These are phyloP conservation scores for Yamadazyma mexicana DNA, from an alignment of 1,139 yeast species.

Conservation along the genomic window DNA sequence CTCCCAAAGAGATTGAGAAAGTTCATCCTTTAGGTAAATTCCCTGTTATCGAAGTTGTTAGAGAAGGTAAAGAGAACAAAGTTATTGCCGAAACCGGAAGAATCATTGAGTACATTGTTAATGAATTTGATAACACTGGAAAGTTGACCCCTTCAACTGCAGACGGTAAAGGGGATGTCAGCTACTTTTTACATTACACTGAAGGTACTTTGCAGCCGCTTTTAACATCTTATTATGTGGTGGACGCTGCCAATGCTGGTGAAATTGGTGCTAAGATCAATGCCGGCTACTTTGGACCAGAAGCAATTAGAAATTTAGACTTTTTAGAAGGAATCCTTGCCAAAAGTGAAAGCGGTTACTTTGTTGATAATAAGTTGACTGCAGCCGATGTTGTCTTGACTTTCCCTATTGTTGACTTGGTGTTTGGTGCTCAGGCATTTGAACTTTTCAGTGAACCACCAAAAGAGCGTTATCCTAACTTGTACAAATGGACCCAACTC, in stretches of 20 bases:
- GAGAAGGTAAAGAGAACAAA: slow-evolving; percentile 18
- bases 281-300: slow-evolving; percentile 26
- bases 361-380: slow-evolving; percentile 38
- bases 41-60: slow-evolving; percentile 39
- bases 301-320: slow-evolving; percentile 24
- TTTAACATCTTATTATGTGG: slow-evolving; percentile 33
- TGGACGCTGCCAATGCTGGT: slow-evolving; percentile 26
- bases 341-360: slow-evolving; percentile 27
- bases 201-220: slow-evolving; percentile 41
- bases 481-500: slow-evolving; percentile 25
- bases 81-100: slow-evolving; percentile 42
- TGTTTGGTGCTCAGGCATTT: slow-evolving; percentile 19
- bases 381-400: slow-evolving; percentile 40
- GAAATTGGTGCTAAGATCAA: slow-evolving; percentile 28
- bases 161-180: slow-evolving; percentile 28
- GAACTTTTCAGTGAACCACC: slow-evolving; percentile 10
- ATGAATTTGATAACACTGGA: slow-evolving; percentile 27
- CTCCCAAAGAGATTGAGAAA: slow-evolving; percentile 34
- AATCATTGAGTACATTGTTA: slow-evolving; percentile 32
- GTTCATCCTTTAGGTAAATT: slow-evolving; percentile 44
- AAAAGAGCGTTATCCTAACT: slow-evolving; percentile 21
- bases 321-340: slow-evolving; percentile 33
- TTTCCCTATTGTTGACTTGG: slow-evolving; percentile 31
- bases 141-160: slow-evolving; percentile 26
- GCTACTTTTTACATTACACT: slow-evolving; percentile 39